These are phyloP conservation scores for Metschnikowia peoriensis DNA, from an alignment of 805 yeast genomes.

Conservation along the genomic window DNA sequence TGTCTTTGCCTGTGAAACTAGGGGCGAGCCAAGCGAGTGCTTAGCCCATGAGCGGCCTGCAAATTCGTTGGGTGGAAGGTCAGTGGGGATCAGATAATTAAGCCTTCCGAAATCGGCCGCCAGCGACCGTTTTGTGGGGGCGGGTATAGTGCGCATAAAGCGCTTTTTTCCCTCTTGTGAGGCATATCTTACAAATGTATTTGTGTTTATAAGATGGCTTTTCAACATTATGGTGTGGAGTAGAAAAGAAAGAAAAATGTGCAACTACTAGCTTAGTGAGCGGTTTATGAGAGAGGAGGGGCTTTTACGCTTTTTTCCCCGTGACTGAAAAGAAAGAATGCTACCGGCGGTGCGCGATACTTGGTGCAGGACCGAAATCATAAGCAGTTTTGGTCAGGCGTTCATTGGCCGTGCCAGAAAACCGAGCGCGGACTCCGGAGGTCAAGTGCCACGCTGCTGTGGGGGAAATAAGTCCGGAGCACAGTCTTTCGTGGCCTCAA, in stretches of 20 bases:
- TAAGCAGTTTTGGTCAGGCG: constrained; percentile 12
- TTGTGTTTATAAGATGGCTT: constrained; percentile 9
- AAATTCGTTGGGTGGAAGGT: constrained; percentile 4
- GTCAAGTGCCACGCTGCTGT: not conserved
- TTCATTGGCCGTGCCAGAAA: constrained; percentile 11
- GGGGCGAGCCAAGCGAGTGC: constrained; percentile 8
- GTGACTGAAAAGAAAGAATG: not conserved
- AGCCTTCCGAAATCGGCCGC: constrained; percentile 14
- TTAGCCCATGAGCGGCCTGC: constrained; percentile 12
- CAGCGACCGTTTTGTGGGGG: constrained; percentile 12
- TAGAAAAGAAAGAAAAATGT: not conserved
- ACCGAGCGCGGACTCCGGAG: constrained; percentile 17
- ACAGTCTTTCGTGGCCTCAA: not conserved
- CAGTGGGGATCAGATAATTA: constrained; percentile 8
- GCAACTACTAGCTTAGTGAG: not conserved
- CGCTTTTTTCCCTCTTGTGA: constrained; percentile 21
- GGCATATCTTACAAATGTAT: constrained; percentile 15
- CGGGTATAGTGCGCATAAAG: constrained; percentile 28
- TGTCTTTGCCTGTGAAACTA: not conserved
- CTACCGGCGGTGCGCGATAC: constrained; percentile 4
- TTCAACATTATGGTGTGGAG: constrained; percentile 9
- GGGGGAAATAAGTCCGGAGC: not conserved
- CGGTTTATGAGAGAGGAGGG: not conserved
- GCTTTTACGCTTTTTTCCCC: constrained; percentile 3
- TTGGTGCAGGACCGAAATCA: constrained; percentile 6